These are phyloP conservation scores for Cucurbitaria berberidis DNA, from an alignment of 2,329 filamentous ascomycete species.

Conservation along the genomic window DNA sequence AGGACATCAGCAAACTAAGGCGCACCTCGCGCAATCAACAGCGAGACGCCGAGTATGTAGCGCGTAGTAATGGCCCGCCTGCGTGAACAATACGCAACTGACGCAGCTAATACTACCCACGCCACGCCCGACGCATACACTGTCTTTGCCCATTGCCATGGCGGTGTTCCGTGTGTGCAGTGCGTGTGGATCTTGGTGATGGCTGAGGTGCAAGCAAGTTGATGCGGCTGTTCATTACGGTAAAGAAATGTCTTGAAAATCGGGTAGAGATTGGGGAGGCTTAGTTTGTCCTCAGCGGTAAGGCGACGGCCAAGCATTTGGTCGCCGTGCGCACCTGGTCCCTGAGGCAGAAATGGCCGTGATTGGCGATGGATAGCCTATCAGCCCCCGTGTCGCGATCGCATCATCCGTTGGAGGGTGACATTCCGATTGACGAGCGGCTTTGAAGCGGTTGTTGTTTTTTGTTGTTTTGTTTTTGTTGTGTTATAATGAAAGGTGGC, in stretches of 20 bases:
- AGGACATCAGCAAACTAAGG: conserved; percentile 28
- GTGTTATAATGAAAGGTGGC: neutral
- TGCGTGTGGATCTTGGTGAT: conserved; percentile 28
- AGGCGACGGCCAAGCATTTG: conserved; percentile 32
- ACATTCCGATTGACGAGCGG: conserved; percentile 10
- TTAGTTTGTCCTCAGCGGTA: conserved; percentile 35
- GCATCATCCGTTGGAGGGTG: conserved; percentile 20
- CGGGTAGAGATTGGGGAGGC: conserved; percentile 26
- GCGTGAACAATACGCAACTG: conserved; percentile 16
- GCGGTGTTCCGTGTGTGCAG: conserved; percentile 8
- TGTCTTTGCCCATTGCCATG: conserved; percentile 2
- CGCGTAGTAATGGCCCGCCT: neutral
- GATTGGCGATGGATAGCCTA: conserved; percentile 17
- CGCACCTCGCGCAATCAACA: conserved; percentile 7
- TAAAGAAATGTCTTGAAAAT: conserved; percentile 21
- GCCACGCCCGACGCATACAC: neutral
- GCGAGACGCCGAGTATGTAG: conserved; percentile 7
- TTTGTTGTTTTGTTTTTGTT: conserved; percentile 2
- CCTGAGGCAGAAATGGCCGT: conserved; percentile 10
- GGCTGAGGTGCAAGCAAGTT: conserved; percentile 22
- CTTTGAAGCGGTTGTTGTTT: neutral
- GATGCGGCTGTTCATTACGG: conserved; percentile 31
- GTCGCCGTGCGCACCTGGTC: conserved; percentile 32
- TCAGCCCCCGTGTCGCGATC: conserved; percentile 12
- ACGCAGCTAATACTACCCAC: conserved; percentile 14